A percentile compares a stretch with the other conserved stretches of the same genome.
Evolutionary conservation across 1,139 yeast genomes (phyloP).

Genomic region (Hanseniaspora gamundiae): DNA sequence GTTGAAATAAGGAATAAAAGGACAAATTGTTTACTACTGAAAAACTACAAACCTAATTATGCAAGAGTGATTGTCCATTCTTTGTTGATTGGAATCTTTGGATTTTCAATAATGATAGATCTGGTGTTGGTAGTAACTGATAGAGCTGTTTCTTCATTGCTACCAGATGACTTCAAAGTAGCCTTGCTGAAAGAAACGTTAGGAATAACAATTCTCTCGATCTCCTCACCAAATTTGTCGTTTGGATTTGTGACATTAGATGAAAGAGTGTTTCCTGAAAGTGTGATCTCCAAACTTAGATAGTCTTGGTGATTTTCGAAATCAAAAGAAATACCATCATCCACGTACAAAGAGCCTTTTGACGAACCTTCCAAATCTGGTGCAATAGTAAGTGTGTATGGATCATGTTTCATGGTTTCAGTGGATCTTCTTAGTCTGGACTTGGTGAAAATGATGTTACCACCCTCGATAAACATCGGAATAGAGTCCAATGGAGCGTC

Average conservation of each 20-base stretch:
- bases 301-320: constrained; percentile 38
- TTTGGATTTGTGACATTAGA: constrained; percentile 20
- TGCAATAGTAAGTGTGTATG: constrained; percentile 66
- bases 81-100: constrained; percentile 36
- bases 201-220: constrained; percentile 4
- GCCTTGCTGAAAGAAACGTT: constrained; percentile 9
- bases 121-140: constrained; percentile 27
- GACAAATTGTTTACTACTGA: background rate
- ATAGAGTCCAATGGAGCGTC: constrained; percentile 46
- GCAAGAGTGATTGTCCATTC: constrained; percentile 22
- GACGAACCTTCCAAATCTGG: constrained; percentile 41
- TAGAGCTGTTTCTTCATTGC: constrained; percentile 17
- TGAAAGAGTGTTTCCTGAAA: constrained; percentile 17
- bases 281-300: constrained; percentile 30
- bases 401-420: constrained; percentile 66
- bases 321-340: constrained; percentile 69
- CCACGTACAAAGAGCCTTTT: constrained; percentile 55
- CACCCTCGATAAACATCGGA: constrained; percentile 71
- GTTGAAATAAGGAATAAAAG: background rate
- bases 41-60: background rate
- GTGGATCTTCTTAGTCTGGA: constrained; percentile 74
- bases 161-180: constrained; percentile 33
- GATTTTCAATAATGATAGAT: constrained; percentile 37
- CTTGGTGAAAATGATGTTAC: constrained; percentile 55
- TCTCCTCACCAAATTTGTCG: constrained; percentile 1